A percentile compares a stretch with the other conserved stretches of the same genome.
phyloP scores from a whole-genome alignment of 2,329 filamentous ascomycete genomes.

The Aspergillus felis region DNA sequence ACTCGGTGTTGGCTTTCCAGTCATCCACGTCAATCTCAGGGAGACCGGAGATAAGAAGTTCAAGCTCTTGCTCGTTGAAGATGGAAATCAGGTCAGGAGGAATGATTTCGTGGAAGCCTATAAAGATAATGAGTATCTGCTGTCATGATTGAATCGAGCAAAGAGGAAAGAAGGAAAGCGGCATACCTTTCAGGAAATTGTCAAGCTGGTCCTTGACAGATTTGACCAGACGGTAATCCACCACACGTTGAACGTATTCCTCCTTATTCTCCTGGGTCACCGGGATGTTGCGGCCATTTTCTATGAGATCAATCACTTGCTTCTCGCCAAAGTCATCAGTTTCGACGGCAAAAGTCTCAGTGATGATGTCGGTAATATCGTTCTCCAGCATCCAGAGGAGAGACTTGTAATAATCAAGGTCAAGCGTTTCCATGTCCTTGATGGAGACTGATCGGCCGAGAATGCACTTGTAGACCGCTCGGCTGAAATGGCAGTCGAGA shows the following conservation, averaged over 20 bases:
- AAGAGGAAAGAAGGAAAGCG: conserved; percentile 5
- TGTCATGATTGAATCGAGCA: background rate
- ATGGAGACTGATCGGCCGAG: conserved; percentile 91
- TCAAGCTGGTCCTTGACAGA: conserved; percentile 95
- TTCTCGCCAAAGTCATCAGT: conserved; percentile 91
- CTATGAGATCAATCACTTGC: conserved; percentile 79
- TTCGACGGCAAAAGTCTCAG: conserved; percentile 91
- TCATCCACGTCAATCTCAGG: conserved; percentile 98
- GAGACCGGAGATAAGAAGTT: conserved; percentile 91
- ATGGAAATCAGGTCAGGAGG: conserved; percentile 91
- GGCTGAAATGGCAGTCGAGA: conserved; percentile 97
- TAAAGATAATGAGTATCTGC: conserved; percentile 26
- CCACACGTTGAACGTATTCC: conserved; percentile 90
- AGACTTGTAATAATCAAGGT: conserved; percentile 98
- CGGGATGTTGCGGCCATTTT: conserved; percentile 82
- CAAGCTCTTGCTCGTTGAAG: conserved; percentile 97
- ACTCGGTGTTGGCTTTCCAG: conserved; percentile 98
- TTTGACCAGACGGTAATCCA: conserved; percentile 86
- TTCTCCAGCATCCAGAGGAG: conserved; percentile 98
- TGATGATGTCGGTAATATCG: conserved; percentile 96
- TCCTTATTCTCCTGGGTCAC: conserved; percentile 99
- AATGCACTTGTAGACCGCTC: conserved; percentile 97
- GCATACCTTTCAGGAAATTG: conserved; percentile 75
- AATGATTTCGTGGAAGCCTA: conserved; percentile 96
- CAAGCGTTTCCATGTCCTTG: conserved; percentile 99